Base-by-base conservation (phyloP, 257 asterid species). In the Ophiorrhiza pumila region DNA sequence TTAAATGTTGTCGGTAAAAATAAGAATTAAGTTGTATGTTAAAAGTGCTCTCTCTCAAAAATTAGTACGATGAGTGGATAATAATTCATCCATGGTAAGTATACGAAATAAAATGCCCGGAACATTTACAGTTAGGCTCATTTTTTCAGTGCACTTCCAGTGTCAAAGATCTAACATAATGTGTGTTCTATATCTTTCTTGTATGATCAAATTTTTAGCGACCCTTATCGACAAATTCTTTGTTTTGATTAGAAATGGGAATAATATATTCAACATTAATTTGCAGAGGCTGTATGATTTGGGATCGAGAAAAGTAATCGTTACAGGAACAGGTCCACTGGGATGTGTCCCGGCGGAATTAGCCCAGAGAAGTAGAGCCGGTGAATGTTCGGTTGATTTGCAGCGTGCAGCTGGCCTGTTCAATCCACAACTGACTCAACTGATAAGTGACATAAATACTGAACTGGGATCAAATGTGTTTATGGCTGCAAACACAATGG, bases 301-400 rank as follows among this genome's bases (percentile, higher is more conserved):
- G 89, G 97, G 97, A 66, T 83, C 83, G 5, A 74, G 96, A 52
- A 78, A 82, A 71, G 96, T 89, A 6, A 45, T 89, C 4, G 97
- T 89, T 65, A 86, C 97, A 2, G 97, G 97, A 46, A 91, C 96
- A 0, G 97, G 97, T 68, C 92, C 97, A 29, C 25, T 91, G 43
- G 97, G 97, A 8, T 91, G 97, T 37, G 97, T 86, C 35, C 97
- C 96, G 4, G 91, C 95, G 7, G 97, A 91, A 83, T 53, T 91
- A 80, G 97, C 97, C 0, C 85, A 75, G 71, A 85, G 94, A 68
- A 86, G 96, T 76, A 47, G 74, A 49, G 39, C 35, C n/a, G 97
- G 97, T 0, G 91, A 86, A 70, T 91, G 97, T 68, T 73, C 90
- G 13, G 81, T 27, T 25, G 97, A 89, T 47, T 77, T 91, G 74